Evolutionary conservation across 139 green algal species (phyloP).

Genomic region (Picochlorum sp.): DNA sequence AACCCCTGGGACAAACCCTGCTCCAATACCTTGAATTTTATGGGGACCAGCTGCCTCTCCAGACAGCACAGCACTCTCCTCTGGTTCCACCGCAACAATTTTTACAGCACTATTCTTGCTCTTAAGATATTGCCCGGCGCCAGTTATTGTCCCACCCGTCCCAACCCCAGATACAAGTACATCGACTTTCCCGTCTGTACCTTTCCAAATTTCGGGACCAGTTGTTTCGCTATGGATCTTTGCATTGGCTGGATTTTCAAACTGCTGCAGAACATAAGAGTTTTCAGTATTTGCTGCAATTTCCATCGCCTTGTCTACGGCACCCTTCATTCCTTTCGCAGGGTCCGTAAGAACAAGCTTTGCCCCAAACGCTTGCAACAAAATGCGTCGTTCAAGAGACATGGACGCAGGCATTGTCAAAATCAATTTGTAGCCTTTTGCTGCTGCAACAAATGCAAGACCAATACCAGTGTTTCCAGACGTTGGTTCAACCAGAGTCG

Average conservation of each 20-base stretch:
- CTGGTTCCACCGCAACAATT: conserved; percentile 73
- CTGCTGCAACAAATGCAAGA: conserved; percentile 88
- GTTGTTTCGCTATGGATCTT: conserved; percentile 82
- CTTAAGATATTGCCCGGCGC: conserved; percentile 67
- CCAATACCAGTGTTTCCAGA: conserved; percentile 85
- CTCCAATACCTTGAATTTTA: conserved; percentile 91
- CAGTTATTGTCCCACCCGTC: conserved; percentile 86
- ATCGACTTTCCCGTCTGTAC: conserved; percentile 74
- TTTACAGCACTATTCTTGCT: conserved; percentile 43
- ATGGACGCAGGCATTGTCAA: conserved; percentile 98
- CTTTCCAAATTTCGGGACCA: conserved; percentile 88
- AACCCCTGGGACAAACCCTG: conserved; percentile 85
- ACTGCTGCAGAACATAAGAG: conserved; percentile 94
- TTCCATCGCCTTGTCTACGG: conserved; percentile 85
- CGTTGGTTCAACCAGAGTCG: conserved; percentile 73
- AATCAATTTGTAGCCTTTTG: conserved; percentile 88
- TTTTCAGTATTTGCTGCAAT: conserved; percentile 60
- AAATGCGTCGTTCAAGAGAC: conserved; percentile 85
- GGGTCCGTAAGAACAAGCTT: conserved; percentile 78
- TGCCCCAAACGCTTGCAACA: conserved; percentile 83
- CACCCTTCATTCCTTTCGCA: conserved; percentile 56
- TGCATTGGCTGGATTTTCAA: conserved; percentile 93
- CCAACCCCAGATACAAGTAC: conserved; percentile 79
- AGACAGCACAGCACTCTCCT: conserved; percentile 58
- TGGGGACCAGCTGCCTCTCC: conserved; percentile 58